These are phyloP conservation scores for Tuber borchii DNA, from an alignment of 495 filamentous ascomycete species.

Conservation along the genomic window DNA sequence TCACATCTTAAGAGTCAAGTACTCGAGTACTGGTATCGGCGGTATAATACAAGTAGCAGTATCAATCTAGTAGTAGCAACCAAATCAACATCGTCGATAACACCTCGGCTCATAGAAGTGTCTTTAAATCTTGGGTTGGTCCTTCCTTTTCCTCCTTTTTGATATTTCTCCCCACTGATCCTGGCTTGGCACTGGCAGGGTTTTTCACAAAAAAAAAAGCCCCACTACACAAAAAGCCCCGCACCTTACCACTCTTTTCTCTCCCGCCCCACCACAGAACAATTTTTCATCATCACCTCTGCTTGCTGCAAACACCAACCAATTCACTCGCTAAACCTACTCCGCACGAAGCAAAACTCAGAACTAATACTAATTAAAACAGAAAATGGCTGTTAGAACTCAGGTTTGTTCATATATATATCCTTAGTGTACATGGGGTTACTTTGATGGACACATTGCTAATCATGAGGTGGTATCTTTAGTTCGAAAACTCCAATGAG, in stretches of 20 bases:
- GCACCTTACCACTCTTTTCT: neutral
- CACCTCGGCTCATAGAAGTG: neutral
- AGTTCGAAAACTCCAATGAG: slow-evolving; percentile 99
- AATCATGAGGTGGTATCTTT: slow-evolving; percentile 14
- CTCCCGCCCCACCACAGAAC: neutral
- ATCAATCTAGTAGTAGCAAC: neutral
- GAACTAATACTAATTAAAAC: slow-evolving; percentile 18
- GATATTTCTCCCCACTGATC: neutral
- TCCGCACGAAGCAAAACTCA: slow-evolving; percentile 19
- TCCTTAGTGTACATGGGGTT: neutral
- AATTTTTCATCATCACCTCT: neutral
- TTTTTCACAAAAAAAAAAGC: neutral
- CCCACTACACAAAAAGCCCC: neutral
- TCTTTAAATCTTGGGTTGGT: neutral
- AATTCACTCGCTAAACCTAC: slow-evolving; percentile 10
- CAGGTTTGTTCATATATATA: slow-evolving; percentile 25
- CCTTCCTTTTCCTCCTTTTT: neutral
- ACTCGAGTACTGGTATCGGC: no score
- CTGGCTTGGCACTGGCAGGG: neutral
- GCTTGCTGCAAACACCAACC: neutral
- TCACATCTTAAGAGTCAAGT: neutral
- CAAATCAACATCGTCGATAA: neutral
- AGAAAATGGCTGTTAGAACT: slow-evolving; percentile 39
- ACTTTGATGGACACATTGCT: slow-evolving; percentile 6
- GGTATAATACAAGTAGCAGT: neutral